Conservation (phyloP, 306 rosid species). For the Mimosa pudica region DNA sequence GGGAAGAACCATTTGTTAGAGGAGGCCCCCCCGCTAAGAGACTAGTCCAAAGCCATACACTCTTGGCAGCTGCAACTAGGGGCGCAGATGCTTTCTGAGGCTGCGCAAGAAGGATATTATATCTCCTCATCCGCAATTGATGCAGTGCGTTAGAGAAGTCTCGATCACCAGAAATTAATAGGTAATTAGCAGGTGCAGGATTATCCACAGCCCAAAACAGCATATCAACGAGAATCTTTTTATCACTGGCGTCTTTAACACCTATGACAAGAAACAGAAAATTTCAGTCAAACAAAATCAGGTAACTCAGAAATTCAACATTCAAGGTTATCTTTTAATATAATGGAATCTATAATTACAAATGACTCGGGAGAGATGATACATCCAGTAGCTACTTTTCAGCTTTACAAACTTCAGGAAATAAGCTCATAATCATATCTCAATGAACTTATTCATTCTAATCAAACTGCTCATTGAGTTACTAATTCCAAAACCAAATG, state of each 20-base stretch:
- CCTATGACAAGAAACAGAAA: conserved; percentile 37
- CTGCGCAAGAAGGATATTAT: conserved; percentile 74
- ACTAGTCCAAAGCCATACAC: conserved; percentile 78
- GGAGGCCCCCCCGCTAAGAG: conserved; percentile 67
- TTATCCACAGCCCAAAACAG: conserved; percentile 82
- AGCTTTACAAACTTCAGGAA: not conserved
- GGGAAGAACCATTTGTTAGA: conserved; percentile 51
- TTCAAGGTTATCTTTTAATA: not conserved
- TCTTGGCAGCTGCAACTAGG: conserved; percentile 71
- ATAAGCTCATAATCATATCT: not conserved
- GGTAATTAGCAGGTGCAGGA: conserved; percentile 69
- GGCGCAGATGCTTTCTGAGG: conserved; percentile 73
- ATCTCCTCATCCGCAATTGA: conserved; percentile 72
- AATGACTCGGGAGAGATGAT: not conserved
- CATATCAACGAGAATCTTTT: conserved; percentile 78
- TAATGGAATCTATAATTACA: not conserved
- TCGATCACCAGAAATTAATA: conserved; percentile 73
- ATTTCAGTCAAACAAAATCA: conserved; percentile 15
- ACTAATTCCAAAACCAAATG: not conserved
- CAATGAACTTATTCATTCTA: not conserved
- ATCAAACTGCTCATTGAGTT: not conserved
- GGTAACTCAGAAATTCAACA: not conserved
- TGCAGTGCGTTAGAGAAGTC: conserved; percentile 79
- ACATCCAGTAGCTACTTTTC: not conserved
- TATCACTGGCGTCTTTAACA: conserved; percentile 78